Conservation (phyloP, 352 stramenopile species). For the Phytophthora cryptogea region DNA sequence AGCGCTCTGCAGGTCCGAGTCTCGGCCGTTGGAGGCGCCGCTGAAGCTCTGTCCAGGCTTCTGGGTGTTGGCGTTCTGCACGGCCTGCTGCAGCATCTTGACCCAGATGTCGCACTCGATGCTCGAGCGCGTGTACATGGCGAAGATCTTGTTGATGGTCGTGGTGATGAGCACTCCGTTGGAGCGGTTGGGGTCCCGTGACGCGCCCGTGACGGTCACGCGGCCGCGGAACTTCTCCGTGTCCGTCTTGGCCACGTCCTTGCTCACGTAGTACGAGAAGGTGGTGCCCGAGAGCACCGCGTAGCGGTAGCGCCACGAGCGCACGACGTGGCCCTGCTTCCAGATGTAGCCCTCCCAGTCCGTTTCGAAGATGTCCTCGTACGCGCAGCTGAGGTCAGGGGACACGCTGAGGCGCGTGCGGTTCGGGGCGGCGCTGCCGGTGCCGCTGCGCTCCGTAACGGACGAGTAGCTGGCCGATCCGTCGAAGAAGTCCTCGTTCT, state of each 20-base stretch:
- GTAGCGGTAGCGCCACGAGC: constrained; percentile 86
- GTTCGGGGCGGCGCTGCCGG: constrained; percentile 32
- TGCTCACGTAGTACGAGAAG: constrained; percentile 85
- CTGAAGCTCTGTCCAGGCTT: constrained; percentile 67
- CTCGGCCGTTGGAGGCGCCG: constrained; percentile 47
- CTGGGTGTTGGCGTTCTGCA: constrained; percentile 50
- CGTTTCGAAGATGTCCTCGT: constrained; percentile 86
- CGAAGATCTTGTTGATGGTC: constrained; percentile 87
- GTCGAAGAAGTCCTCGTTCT: constrained; percentile 57
- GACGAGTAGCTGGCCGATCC: constrained; percentile 59
- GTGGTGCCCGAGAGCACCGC: constrained; percentile 77
- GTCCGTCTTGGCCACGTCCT: constrained; percentile 77
- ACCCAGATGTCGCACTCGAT: constrained; percentile 87
- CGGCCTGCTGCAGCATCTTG: constrained; percentile 82
- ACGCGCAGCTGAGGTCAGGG: constrained; percentile 67
- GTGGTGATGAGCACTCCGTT: constrained; percentile 86
- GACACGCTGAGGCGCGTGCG: constrained; percentile 65
- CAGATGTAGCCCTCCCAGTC: constrained; percentile 90
- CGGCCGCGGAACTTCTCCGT: constrained; percentile 85
- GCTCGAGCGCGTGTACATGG: constrained; percentile 80
- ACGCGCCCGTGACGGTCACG: constrained; percentile 78
- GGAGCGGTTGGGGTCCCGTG: constrained; percentile 59
- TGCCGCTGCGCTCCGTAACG: constrained; percentile 50
- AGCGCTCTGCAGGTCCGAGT: constrained; percentile 57
- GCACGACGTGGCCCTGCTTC: constrained; percentile 88